Percentiles rank a stretch among this genome's conserved stretches.
Conservation (phyloP, 1,284 basidiomycete species). For the Pseudozyma sp. region DNA sequence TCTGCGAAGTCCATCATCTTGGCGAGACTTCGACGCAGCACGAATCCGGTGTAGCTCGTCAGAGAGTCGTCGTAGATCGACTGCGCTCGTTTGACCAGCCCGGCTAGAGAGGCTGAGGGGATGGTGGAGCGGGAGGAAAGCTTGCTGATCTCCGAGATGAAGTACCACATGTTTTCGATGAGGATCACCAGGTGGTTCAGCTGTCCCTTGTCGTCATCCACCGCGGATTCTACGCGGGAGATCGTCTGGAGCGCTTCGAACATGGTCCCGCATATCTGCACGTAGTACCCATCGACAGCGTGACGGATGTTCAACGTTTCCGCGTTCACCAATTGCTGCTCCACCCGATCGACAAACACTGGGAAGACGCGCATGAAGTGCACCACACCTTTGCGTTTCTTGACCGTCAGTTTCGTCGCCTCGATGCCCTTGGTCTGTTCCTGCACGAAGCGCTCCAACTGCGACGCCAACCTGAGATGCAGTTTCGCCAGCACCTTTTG, state of each 20-base stretch:
- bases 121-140: slow-evolving; percentile 58
- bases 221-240: slow-evolving; percentile 81
- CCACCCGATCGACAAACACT: slow-evolving; percentile 83
- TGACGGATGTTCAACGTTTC: slow-evolving; percentile 79
- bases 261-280: slow-evolving; percentile 86
- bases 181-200: slow-evolving; percentile 95
- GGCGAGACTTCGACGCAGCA: slow-evolving; percentile 85
- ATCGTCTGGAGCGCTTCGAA: slow-evolving; percentile 93
- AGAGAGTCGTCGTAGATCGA: slow-evolving; percentile 88
- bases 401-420: slow-evolving; percentile 87
- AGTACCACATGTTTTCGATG: slow-evolving; percentile 96
- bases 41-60: slow-evolving; percentile 83
- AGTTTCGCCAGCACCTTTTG: slow-evolving; percentile 82
- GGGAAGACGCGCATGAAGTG: slow-evolving; percentile 94
- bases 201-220: slow-evolving; percentile 83
- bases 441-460: slow-evolving; percentile 60
- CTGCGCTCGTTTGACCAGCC: slow-evolving; percentile 81
- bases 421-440: slow-evolving; percentile 84
- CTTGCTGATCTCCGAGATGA: slow-evolving; percentile 82
- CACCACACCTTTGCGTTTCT: slow-evolving; percentile 91
- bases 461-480: slow-evolving; percentile 71
- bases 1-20: slow-evolving; percentile 95
- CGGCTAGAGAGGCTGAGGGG: slow-evolving; percentile 70
- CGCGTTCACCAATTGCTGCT: slow-evolving; percentile 81
- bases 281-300: slow-evolving; percentile 85